Evolutionary conservation across 1,284 basidiomycete genomes (phyloP), one percentile per base, ranked within the genome.

Genomic region (Ustilago loliicola): DNA sequence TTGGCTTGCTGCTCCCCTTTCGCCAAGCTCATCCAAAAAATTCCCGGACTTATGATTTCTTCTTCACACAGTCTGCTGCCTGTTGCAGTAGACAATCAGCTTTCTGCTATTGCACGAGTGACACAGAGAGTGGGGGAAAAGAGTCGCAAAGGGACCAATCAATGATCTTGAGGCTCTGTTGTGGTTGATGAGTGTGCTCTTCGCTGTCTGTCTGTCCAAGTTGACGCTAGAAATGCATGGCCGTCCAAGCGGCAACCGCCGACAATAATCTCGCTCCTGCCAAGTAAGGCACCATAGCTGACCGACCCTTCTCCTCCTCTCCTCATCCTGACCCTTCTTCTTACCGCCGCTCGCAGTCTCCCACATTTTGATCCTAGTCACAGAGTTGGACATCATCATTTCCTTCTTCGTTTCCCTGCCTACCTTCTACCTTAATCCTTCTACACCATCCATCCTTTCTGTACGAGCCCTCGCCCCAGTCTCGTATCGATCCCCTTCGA

Each of bases 401-500:
- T 50, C 19, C 19, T 10, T 21, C 6, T 23, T 19, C 19, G 27
- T 17, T 54, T 36, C 40, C 30, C 19, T 56, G n/a, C n/a, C 58
- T 21, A 34, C 48, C 40, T 15, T 17, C 32, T 36, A 27, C 23
- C 47, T 9, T 38, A 21, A 38, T 23, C 19, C 19, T 47, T 51
- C 30, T 27, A 34, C 19, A 30, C n/a, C 34, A 8, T 23, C 57
- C 67, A 40, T n/a, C 45, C 32, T n/a, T 34, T 51, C 27, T 19
- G 27, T 38, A 55, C 62, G 61, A 70, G 67, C 19, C 36, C 45
- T 29, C 15, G 57, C 17, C 32, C 25, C 34, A n/a, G 23, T 30
- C 55, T 62, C 63, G 69, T 66, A 63, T 62, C 36, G 55, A 62
- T 45, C n/a, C 36, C n/a, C n/a, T 27, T 51, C 51, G 56, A 59